A percentile compares a stretch with the other conserved stretches of the same genome.
phyloP scores from a whole-genome alignment of 495 filamentous ascomycete genomes.

The Penicillium cinerascens region DNA sequence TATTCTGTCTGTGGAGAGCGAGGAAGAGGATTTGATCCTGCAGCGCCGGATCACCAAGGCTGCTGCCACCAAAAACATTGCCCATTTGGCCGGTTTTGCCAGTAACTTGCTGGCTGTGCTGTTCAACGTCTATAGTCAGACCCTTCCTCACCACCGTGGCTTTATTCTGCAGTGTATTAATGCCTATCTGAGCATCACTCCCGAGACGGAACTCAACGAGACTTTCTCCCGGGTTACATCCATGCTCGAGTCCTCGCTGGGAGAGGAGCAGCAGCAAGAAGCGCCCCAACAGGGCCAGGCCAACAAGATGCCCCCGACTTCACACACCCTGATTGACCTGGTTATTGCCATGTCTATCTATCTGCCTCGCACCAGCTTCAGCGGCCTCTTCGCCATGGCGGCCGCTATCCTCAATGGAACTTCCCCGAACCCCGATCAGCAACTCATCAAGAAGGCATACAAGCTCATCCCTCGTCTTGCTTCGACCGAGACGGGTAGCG shows the following conservation, averaged over 20 bases:
- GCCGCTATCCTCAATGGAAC: slow-evolving; percentile 68
- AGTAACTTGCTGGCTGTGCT: slow-evolving; percentile 88
- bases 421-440: slow-evolving; percentile 59
- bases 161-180: slow-evolving; percentile 91
- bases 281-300: slow-evolving; percentile 60
- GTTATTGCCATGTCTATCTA: slow-evolving; percentile 94
- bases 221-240: slow-evolving; percentile 82
- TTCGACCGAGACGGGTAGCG: slow-evolving; percentile 67
- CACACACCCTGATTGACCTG: slow-evolving; percentile 92
- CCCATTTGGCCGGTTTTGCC: slow-evolving; percentile 71
- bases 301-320: slow-evolving; percentile 82
- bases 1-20: slow-evolving; percentile 55
- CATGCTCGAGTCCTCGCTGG: slow-evolving; percentile 74
- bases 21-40: slow-evolving; percentile 65
- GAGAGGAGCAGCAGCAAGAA: slow-evolving; percentile 42
- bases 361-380: slow-evolving; percentile 77
- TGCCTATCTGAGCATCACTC: slow-evolving; percentile 85
- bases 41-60: slow-evolving; percentile 70
- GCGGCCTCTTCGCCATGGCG: slow-evolving; percentile 76
- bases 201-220: slow-evolving; percentile 70
- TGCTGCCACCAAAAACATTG: slow-evolving; percentile 70
- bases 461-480: slow-evolving; percentile 90
- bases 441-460: slow-evolving; percentile 99
- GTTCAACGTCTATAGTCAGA: slow-evolving; percentile 97
- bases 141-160: slow-evolving; percentile 85